Evolutionary conservation across 805 yeast species (phyloP).

Genomic region (Peterozyma xylosa): DNA sequence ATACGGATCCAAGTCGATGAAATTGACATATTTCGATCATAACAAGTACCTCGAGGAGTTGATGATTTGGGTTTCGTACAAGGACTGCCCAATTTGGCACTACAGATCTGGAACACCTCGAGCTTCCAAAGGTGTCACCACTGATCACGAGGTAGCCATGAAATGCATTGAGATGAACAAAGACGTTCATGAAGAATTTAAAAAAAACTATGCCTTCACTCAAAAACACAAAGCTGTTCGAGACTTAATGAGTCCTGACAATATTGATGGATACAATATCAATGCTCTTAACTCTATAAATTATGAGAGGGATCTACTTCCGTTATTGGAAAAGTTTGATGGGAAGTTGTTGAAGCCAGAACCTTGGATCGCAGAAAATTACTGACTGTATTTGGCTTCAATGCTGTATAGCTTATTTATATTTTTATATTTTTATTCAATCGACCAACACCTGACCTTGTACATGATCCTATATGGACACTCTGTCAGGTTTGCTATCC

Average conservation of each 20-base stretch:
- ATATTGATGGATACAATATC: slow-evolving; percentile 1
- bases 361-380: background rate
- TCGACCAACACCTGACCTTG: too few species aligned
- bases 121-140: background rate
- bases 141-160: slow-evolving; percentile 1
- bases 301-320: background rate
- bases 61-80: slow-evolving; percentile 6
- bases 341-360: slow-evolving; percentile 7
- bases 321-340: slow-evolving; percentile 7
- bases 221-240: slow-evolving; percentile 6
- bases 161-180: slow-evolving; percentile 1
- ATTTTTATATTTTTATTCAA: too few species aligned
- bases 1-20: slow-evolving; percentile 6
- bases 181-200: slow-evolving; percentile 3
- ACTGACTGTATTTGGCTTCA: too few species aligned
- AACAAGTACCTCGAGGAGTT: slow-evolving; percentile 4
- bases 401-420: too few species aligned
- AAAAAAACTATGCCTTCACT: slow-evolving; percentile 4
- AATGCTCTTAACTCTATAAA: slow-evolving; percentile 1
- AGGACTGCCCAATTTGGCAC: slow-evolving; percentile 7
- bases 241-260: slow-evolving; percentile 1
- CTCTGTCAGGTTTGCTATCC: too few species aligned
- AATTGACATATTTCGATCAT: slow-evolving; percentile 3
- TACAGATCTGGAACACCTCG: slow-evolving; percentile 3
- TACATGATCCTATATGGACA: too few species aligned